Evolutionary conservation across 2,329 filamentous ascomycete genomes (phyloP).

Genomic region (Metarhizium brunneum): DNA sequence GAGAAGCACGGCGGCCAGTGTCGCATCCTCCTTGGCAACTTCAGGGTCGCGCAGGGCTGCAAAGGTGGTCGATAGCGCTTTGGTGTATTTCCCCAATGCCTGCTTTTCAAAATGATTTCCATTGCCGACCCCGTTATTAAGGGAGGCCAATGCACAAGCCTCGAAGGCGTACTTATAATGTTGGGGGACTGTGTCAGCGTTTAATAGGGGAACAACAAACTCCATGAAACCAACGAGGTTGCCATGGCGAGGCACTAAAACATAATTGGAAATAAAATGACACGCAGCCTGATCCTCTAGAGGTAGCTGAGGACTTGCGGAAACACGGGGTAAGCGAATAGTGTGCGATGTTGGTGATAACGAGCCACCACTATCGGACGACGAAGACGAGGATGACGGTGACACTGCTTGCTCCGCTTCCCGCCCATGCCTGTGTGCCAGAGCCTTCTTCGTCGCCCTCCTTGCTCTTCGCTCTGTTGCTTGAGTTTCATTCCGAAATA

Average conservation of each 20-base stretch:
- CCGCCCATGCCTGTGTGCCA: constrained; percentile 25
- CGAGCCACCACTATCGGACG: constrained; percentile 3
- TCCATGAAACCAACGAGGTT: constrained; percentile 47
- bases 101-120: constrained; percentile 23
- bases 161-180: constrained; percentile 48
- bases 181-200: constrained; percentile 29
- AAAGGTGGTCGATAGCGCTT: constrained; percentile 44
- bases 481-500: constrained; percentile 64
- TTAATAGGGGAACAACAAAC: constrained; percentile 47
- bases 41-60: constrained; percentile 41
- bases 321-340: constrained; percentile 12
- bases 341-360: constrained; percentile 9
- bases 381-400: constrained; percentile 9
- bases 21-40: constrained; percentile 43
- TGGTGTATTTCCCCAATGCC: constrained; percentile 44
- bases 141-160: constrained; percentile 47
- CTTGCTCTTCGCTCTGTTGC: constrained; percentile 55
- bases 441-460: constrained; percentile 41
- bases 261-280: constrained; percentile 53
- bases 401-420: constrained; percentile 11
- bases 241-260: constrained; percentile 43
- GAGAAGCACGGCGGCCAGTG: constrained; percentile 49
- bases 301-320: constrained; percentile 31
- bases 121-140: constrained; percentile 39
- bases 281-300: constrained; percentile 47